Base-by-base conservation (phyloP, 1,284 basidiomycete species). In the Rhodotorula sp. region DNA sequence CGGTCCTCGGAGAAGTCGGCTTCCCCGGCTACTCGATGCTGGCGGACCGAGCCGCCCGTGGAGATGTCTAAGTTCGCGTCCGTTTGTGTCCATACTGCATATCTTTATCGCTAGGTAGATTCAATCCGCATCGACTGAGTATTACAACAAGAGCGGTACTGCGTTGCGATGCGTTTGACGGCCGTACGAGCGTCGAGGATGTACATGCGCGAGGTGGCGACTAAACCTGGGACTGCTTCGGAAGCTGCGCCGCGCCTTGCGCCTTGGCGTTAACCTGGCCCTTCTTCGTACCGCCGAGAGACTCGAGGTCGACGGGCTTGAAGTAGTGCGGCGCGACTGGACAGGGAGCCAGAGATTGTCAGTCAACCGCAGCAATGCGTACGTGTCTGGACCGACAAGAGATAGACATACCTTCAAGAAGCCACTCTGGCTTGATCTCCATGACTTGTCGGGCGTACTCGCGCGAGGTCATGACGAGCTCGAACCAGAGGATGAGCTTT, bases 381-480 rank as follows among this genome's bases (percentile, higher is more conserved):
- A 49, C 58, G 74, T 48, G 56, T 47, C 52, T 58, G 39, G 10
- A 56, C 47, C 59, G 58, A 69, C 39, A 60, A 43, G 26, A 14
- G 68, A 2, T 62, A 18, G 10, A 83, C 87, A 75, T 68, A 90
- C 91, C 91, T 86, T 98, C 94, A 64, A 97, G 81, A 60, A 99
- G 81, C 96, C 96, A 98, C 57, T 87, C 83, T 1, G 94, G 91
- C 80, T 97, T 95, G 80, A 99, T 97, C 79, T 97, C 93, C 93
- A 98, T 98, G 57, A 94, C 87, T 86, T 97, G 94, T 69, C 93
- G 89, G 80, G 83, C 84, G 78, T 83, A 86, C 77, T 87, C 85
- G 77, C 86, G 86, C 62, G 81, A 82, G 18, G 86, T 87, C 67
- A 87, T 82, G 6, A 87, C 86, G 31, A 97, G 85, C 82, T 99